A percentile compares a stretch with the other conserved stretches of the same genome.
Evolutionary conservation across 2,329 filamentous ascomycete species (phyloP).

Genomic region (Fusarium lyarnte): DNA sequence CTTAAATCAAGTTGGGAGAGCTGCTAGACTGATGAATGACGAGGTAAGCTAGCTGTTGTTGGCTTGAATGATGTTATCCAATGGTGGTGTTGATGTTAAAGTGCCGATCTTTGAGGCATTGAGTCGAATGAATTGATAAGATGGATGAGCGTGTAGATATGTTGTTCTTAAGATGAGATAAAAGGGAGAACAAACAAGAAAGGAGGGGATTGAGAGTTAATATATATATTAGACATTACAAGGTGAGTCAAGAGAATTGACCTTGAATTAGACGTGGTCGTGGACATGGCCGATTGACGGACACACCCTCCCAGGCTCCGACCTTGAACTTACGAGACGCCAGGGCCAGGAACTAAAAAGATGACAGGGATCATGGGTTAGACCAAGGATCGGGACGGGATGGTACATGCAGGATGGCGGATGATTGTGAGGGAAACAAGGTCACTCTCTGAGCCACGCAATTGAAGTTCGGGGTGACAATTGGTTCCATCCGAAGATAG

Average conservation of each 20-base stretch:
- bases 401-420: slow-evolving; percentile 20
- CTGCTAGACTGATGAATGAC: slow-evolving; percentile 18
- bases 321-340: slow-evolving; percentile 20
- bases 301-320: slow-evolving; percentile 17
- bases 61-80: slow-evolving; percentile 14
- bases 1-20: slow-evolving; percentile 19
- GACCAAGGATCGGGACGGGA: slow-evolving; percentile 36
- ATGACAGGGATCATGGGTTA: slow-evolving; percentile 17
- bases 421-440: background rate
- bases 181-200: background rate
- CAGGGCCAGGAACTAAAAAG: background rate
- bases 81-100: slow-evolving; percentile 17
- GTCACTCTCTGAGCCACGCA: background rate
- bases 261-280: slow-evolving; percentile 12
- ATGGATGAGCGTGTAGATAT: slow-evolving; percentile 9
- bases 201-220: background rate
- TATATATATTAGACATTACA: slow-evolving; percentile 24
- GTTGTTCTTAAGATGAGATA: slow-evolving; percentile 10
- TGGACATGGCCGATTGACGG: slow-evolving; percentile 16
- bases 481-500: background rate
- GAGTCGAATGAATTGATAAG: slow-evolving; percentile 8
- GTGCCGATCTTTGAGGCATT: slow-evolving; percentile 28
- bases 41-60: slow-evolving; percentile 4
- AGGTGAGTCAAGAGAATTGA: slow-evolving; percentile 19
- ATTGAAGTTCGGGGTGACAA: background rate